Evolutionary conservation across 768 basidiomycete species (phyloP).

Genomic region (Russula virescens): DNA sequence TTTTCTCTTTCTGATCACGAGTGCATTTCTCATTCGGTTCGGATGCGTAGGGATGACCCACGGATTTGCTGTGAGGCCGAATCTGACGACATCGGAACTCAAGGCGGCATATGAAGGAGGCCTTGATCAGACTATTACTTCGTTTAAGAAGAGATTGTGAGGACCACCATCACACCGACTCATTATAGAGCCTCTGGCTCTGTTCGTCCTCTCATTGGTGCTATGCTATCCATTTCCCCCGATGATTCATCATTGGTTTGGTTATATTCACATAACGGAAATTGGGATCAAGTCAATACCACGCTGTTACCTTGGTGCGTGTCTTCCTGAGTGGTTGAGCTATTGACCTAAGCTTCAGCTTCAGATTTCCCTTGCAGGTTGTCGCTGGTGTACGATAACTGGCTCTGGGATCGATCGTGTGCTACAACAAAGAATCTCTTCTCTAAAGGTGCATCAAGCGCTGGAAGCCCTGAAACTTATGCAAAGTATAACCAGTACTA

Average conservation of each 20-base stretch:
- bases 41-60: slow-evolving; percentile 38
- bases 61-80: slow-evolving; percentile 46
- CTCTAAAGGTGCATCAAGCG: no score
- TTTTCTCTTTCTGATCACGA: slow-evolving; percentile 10
- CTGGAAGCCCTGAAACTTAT: background rate
- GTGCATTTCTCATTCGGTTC: slow-evolving; percentile 11
- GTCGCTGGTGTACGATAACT: background rate
- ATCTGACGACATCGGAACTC: slow-evolving; percentile 38
- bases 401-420: background rate
- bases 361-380: no score
- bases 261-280: background rate
- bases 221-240: no score
- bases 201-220: no score
- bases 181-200: no score
- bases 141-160: slow-evolving; percentile 39
- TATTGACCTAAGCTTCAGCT: background rate
- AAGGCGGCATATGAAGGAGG: slow-evolving; percentile 42
- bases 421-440: background rate
- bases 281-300: background rate
- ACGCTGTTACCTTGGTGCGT: no score
- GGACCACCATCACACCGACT: background rate
- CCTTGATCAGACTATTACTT: slow-evolving; percentile 37
- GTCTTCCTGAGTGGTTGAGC: background rate
- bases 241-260: no score
- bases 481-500: background rate